phyloP scores from a whole-genome alignment of 192 early-diverging fungal species.

The Phycomyces blakesleeanus region DNA sequence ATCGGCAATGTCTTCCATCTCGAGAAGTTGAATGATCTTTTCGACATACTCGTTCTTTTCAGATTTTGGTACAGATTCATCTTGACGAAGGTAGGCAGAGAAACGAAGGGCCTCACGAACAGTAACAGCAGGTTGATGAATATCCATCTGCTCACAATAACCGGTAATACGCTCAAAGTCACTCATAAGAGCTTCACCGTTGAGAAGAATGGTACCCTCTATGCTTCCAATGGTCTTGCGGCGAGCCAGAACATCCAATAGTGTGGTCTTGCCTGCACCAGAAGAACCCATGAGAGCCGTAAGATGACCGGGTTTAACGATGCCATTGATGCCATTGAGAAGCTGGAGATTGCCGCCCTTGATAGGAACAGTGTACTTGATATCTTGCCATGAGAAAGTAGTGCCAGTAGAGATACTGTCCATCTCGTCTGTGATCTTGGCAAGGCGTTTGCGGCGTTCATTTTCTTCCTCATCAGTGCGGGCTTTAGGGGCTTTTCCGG shows the following conservation, averaged over 20 bases:
- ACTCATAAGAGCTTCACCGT: slow-evolving; percentile 44
- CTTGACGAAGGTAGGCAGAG: slow-evolving; percentile 73
- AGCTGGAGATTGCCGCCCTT: slow-evolving; percentile 61
- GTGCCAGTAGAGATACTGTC: slow-evolving; percentile 43
- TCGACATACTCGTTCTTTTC: slow-evolving; percentile 51
- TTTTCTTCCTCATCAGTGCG: slow-evolving; percentile 35
- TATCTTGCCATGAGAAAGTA: slow-evolving; percentile 57
- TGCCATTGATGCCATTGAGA: slow-evolving; percentile 66
- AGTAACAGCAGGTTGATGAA: slow-evolving; percentile 80
- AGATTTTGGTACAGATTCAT: slow-evolving; percentile 43
- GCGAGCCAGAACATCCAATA: slow-evolving; percentile 69
- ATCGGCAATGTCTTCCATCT: slow-evolving; percentile 60
- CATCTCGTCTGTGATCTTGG: slow-evolving; percentile 31
- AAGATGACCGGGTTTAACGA: slow-evolving; percentile 68
- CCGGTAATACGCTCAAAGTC: slow-evolving; percentile 60
- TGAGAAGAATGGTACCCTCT: slow-evolving; percentile 57
- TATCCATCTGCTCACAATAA: slow-evolving; percentile 92
- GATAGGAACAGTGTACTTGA: slow-evolving; percentile 68
- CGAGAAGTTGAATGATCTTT: slow-evolving; percentile 51
- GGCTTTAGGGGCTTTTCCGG: slow-evolving; percentile 27
- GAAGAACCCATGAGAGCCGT: slow-evolving; percentile 92
- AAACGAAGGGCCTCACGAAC: slow-evolving; percentile 87
- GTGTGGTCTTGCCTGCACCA: slow-evolving; percentile 84
- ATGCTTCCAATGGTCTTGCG: slow-evolving; percentile 70
- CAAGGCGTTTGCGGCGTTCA: background rate